Evolutionary conservation across 352 stramenopile genomes (phyloP), one percentile per base, ranked within the genome.

Genomic region (Pythium angustatum): DNA sequence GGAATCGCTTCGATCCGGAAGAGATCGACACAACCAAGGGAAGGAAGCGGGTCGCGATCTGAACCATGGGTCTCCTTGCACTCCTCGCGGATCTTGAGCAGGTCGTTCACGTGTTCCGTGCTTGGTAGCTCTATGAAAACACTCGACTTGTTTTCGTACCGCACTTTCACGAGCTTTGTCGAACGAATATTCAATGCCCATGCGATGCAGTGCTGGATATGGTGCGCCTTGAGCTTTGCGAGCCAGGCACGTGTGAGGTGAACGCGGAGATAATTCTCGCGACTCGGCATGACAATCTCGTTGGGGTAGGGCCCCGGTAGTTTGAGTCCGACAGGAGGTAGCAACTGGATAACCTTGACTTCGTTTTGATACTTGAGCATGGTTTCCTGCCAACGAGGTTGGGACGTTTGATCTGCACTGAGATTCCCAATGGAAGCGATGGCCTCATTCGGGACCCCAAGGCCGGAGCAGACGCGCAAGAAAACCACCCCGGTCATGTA

Each of bases 401-500:
- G 6, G 49, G 54, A 12, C 26, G 56, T 7, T 26, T 54, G 10
- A 44, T 48, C 3, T 4, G 8, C 27, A 27, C 44, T 57, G 7
- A 33, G 45, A 15, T 45, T 10, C 19, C 49, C 58, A 10, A 93
- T 70, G 0, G 59, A 58, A 15, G 67, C 71, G 14, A 93, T 72
- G 1, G 71, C 66, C 30, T 85, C 72, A 43, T 91, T 91, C 0
- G 73, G 75, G 6, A 90, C 69, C 0, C 82, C 79, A 8, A 93
- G 73, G 8, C 71, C 79, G 14, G 72, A 76, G 49, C 80, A 89
- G 5, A 88, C 76, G 24, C 81, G 82, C 11, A 90, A 68, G 62
- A 93, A 93, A 5, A 93, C 81, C 50, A 71, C 81, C 5, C 84
- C 84, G 7, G 84, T 93, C 81, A 91, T 91, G 64, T 83, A 93